Base-by-base conservation (phyloP, 805 yeast species). In the Metschnikowia noctiluminum region DNA sequence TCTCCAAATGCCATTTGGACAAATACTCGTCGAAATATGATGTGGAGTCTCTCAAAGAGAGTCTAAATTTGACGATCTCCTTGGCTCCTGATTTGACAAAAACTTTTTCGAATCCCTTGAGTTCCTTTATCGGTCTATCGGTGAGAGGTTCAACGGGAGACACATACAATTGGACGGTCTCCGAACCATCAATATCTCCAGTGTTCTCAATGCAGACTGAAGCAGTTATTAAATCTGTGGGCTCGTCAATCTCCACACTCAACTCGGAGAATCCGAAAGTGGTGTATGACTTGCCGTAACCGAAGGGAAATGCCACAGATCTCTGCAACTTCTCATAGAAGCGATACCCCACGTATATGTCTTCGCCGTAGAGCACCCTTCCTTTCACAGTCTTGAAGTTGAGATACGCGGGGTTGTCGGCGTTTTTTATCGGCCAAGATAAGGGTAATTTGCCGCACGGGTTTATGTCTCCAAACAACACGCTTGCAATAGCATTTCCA, bases 281-380 rank as follows among this genome's bases (percentile, higher is more conserved):
- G 16, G 86, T 76, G 66, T 81, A 83, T 1, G 87, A 81, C 52
- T 82, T 70, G 42, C 87, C 87, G 56, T 63, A 72, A 5, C 87
- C 87, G 62, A 83, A 84, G 38, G 86, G 82, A 69, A 75, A 82
- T 42, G 76, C 67, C 6, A 78, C 81, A 28, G 70, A 70, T 38
- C 62, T 65, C 52, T 75, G 71, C 35, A 68, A 60, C 62, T 77
- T 77, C 57, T 83, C 87, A 62, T 79, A 84, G 66, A 66, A 80
- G 50, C 81, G 69, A 68, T 83, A 82, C 16, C 87, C 88, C 45
- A 82, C 79, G 61, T 71, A 82, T 40, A 83, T 77, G 58, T 82
- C 86, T 62, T 84, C 89, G 50, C 87, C 86, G 56, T 83, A 84
- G 47, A 77, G 57, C 31, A 76, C 79, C 45, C 75, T 65, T 39